Percentiles rank a stretch among this genome's conserved stretches.
Evolutionary conservation across 1,284 basidiomycete species (phyloP).

Genomic region (Blastosporella zonata): DNA sequence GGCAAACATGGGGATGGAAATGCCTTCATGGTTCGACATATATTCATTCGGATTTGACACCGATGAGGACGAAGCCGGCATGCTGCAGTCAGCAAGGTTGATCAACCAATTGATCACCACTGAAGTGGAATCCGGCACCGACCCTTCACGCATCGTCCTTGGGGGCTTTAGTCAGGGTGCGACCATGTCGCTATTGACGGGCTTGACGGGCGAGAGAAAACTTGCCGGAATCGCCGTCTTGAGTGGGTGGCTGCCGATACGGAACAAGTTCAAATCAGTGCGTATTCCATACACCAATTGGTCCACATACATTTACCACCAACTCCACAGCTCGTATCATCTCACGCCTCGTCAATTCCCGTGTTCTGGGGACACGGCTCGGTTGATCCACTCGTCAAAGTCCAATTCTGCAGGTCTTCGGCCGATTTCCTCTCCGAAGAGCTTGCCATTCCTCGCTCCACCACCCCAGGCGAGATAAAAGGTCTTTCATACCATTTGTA

Average conservation of each 20-base stretch:
- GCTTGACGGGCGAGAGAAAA: slow-evolving; percentile 64
- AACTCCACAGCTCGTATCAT: slow-evolving; percentile 49
- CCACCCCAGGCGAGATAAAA: slow-evolving; percentile 26
- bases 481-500: slow-evolving; percentile 66
- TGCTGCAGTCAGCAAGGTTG: slow-evolving; percentile 60
- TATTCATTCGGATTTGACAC: slow-evolving; percentile 59
- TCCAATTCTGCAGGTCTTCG: slow-evolving; percentile 45
- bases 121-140: slow-evolving; percentile 73
- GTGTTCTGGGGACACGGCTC: slow-evolving; percentile 89
- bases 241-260: slow-evolving; percentile 77
- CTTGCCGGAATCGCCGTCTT: slow-evolving; percentile 73
- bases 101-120: slow-evolving; percentile 71
- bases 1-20: slow-evolving; percentile 65
- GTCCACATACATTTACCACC: slow-evolving; percentile 3
- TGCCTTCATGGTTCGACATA: slow-evolving; percentile 86
- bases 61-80: slow-evolving; percentile 71
- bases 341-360: slow-evolving; percentile 59
- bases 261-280: slow-evolving; percentile 62
- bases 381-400: slow-evolving; percentile 72
- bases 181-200: slow-evolving; percentile 74
- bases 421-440: slow-evolving; percentile 50
- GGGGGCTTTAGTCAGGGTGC: slow-evolving; percentile 91
- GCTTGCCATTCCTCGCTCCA: slow-evolving; percentile 42
- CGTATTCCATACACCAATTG: slow-evolving; percentile 23
- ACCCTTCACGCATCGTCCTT: slow-evolving; percentile 66